Evolutionary conservation across 306 rosid species (phyloP).

Genomic region (Alnus glutinosa): DNA sequence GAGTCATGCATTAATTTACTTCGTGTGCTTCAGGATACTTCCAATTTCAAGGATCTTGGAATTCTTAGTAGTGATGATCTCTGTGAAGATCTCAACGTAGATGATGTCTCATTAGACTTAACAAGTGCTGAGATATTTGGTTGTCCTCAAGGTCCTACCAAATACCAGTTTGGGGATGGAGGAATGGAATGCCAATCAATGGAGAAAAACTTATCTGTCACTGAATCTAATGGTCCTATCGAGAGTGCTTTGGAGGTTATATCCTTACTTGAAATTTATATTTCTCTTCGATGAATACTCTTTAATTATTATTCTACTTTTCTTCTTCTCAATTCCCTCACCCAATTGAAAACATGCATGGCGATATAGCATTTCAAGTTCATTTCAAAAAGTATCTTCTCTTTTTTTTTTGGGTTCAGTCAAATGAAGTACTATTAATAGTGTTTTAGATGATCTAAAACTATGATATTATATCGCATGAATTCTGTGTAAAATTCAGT

Average conservation of each 20-base stretch:
- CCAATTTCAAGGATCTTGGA: constrained; percentile 47
- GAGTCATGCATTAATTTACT: not conserved
- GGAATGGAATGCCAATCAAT: constrained; percentile 54
- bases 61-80: constrained; percentile 45
- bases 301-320: not conserved
- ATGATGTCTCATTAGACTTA: constrained; percentile 39
- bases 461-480: not conserved
- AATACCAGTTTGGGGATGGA: constrained; percentile 56
- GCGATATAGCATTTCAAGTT: not conserved
- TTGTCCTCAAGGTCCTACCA: constrained; percentile 43
- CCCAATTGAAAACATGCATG: not conserved
- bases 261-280: constrained; percentile 5
- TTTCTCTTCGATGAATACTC: constrained; percentile 6
- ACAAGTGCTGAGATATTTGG: constrained; percentile 51
- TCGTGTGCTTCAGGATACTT: constrained; percentile 45
- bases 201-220: constrained; percentile 56
- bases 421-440: too few species aligned
- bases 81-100: constrained; percentile 56
- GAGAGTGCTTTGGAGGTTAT: constrained; percentile 69
- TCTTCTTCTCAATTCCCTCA: not conserved
- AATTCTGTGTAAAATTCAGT: not conserved
- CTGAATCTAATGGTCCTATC: constrained; percentile 53
- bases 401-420: too few species aligned
- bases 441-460: too few species aligned
- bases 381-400: too few species aligned